Evolutionary conservation across 2,329 filamentous ascomycete species (phyloP).

Genomic region (Nemania diffusa): DNA sequence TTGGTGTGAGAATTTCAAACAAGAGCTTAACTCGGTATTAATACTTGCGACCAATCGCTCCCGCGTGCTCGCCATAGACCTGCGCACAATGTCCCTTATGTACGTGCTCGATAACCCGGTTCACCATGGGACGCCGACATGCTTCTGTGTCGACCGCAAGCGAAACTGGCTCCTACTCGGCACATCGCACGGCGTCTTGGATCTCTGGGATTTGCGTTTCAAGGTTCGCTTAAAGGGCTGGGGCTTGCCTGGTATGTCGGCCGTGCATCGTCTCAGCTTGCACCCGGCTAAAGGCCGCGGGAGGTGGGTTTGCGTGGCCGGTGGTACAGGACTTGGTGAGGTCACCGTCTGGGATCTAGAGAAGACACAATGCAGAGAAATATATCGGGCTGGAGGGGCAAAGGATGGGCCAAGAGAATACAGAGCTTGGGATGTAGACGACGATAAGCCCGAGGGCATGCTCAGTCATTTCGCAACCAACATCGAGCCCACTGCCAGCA

Average conservation of each 20-base stretch:
- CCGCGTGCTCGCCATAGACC: slow-evolving; percentile 83
- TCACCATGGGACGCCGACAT: slow-evolving; percentile 90
- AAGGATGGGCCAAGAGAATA: slow-evolving; percentile 74
- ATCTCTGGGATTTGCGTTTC: slow-evolving; percentile 98
- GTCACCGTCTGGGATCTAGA: slow-evolving; percentile 97
- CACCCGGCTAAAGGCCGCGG: slow-evolving; percentile 83
- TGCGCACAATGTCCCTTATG: slow-evolving; percentile 84
- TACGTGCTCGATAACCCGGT: slow-evolving; percentile 87
- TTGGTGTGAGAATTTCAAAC: slow-evolving; percentile 92
- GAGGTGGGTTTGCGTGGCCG: slow-evolving; percentile 87
- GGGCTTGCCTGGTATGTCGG: slow-evolving; percentile 82
- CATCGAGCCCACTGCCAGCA: slow-evolving; percentile 68
- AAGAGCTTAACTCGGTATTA: slow-evolving; percentile 83
- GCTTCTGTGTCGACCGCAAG: slow-evolving; percentile 87
- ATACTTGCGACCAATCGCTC: slow-evolving; percentile 88
- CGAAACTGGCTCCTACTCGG: slow-evolving; percentile 92
- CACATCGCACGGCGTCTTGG: slow-evolving; percentile 90
- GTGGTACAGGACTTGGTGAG: slow-evolving; percentile 87
- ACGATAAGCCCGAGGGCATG: slow-evolving; percentile 87
- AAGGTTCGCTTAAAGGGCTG: slow-evolving; percentile 86
- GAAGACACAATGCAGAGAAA: slow-evolving; percentile 86
- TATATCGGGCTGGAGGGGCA: slow-evolving; percentile 77
- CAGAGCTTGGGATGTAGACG: slow-evolving; percentile 88
- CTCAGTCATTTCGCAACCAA: slow-evolving; percentile 83
- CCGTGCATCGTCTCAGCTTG: slow-evolving; percentile 81